These are phyloP conservation scores for Xylaria scruposa DNA, from an alignment of 495 filamentous ascomycete genomes.

Conservation along the genomic window DNA sequence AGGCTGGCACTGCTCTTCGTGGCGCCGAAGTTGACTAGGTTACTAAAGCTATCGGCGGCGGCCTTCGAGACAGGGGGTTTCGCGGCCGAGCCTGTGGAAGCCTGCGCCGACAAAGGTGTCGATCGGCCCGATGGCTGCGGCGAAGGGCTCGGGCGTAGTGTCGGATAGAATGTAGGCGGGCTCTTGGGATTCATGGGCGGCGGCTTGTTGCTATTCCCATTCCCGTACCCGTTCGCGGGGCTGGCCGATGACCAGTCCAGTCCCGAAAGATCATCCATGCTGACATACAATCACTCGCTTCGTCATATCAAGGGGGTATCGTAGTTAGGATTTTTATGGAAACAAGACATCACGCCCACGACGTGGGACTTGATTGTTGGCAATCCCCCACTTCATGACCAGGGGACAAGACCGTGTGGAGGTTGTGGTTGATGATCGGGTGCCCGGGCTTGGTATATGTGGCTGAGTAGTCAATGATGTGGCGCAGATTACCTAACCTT, in stretches of 20 bases:
- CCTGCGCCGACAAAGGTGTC: constrained; percentile 67
- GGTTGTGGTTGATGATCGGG: constrained; percentile 7
- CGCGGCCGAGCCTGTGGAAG: constrained; percentile 55
- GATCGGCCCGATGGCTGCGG: constrained; percentile 67
- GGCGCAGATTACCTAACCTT: not conserved
- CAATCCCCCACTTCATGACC: not conserved
- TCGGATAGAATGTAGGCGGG: constrained; percentile 62
- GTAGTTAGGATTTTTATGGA: constrained; percentile 17
- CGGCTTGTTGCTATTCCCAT: constrained; percentile 48
- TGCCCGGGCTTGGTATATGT: not conserved
- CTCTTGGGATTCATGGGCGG: constrained; percentile 55
- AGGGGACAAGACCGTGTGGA: not conserved
- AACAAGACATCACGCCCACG: constrained; percentile 25
- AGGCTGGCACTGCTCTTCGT: constrained; percentile 73
- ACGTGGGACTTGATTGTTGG: constrained; percentile 26
- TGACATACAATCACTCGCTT: constrained; percentile 25
- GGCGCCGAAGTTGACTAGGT: constrained; percentile 77
- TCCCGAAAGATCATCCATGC: constrained; percentile 62
- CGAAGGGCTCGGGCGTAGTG: constrained; percentile 66
- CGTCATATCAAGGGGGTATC: constrained; percentile 38
- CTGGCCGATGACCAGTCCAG: constrained; percentile 59
- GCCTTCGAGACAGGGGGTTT: constrained; percentile 66
- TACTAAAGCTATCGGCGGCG: constrained; percentile 85
- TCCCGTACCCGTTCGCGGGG: constrained; percentile 38
- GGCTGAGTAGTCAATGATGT: not conserved